Conservation (phyloP, 306 rosid genomes). For the Cercis canadensis region DNA sequence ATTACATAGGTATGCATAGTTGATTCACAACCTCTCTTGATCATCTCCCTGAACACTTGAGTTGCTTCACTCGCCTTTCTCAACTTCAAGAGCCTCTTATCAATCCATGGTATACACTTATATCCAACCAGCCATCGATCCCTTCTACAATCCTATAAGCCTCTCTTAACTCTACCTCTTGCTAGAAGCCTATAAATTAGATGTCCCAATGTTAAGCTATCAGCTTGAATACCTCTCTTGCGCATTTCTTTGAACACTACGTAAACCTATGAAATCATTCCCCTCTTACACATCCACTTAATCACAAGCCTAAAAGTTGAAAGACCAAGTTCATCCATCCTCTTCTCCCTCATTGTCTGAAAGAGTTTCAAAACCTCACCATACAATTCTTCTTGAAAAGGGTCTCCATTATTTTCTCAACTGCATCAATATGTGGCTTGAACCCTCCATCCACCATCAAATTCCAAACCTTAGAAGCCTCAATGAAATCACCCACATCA, state of each 20-base stretch:
- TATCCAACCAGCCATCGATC: conserved; percentile 40
- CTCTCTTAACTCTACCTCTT: conserved; percentile 59
- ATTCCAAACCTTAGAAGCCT: conserved; percentile 83
- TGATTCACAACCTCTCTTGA: conserved; percentile 57
- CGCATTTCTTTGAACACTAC: conserved; percentile 75
- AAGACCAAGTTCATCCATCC: conserved; percentile 59
- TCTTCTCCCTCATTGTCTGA: conserved; percentile 62
- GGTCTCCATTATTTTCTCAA: conserved; percentile 73
- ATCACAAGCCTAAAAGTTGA: conserved; percentile 71
- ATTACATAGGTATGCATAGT: conserved; percentile 82
- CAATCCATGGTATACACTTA: conserved; percentile 68
- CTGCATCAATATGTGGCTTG: conserved; percentile 50
- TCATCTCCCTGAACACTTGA: conserved; percentile 80
- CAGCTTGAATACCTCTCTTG: conserved; percentile 54
- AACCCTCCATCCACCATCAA: conserved; percentile 84
- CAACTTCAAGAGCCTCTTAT: conserved; percentile 74
- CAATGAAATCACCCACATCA: conserved; percentile 70
- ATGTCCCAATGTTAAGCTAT: conserved; percentile 53
- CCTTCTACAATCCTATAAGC: conserved; percentile 54
- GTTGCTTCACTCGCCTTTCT: conserved; percentile 77
- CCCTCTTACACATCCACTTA: conserved; percentile 73
- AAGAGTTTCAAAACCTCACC: conserved; percentile 73
- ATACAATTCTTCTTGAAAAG: conserved; percentile 61
- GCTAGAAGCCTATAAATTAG: conserved; percentile 66
- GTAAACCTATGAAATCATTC: conserved; percentile 50